phyloP scores from a whole-genome alignment of 257 asterid species.

The Solanum habrochaites region DNA sequence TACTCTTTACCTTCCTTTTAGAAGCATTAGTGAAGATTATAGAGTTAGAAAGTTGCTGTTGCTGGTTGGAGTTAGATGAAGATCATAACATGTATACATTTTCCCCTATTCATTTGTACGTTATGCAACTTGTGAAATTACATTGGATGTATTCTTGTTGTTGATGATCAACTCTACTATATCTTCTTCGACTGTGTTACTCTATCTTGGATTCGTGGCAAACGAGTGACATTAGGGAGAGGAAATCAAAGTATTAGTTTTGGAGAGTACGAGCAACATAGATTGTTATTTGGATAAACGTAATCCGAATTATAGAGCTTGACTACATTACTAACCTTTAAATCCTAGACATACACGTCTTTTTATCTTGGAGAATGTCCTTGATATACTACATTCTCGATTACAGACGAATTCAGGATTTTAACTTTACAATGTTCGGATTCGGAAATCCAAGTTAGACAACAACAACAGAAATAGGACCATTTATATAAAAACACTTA shows the following conservation, averaged over 20 bases:
- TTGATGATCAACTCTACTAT: too few relatives aligned
- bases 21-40: too few relatives aligned
- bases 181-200: background rate
- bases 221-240: background rate
- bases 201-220: background rate
- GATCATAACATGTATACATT: too few relatives aligned
- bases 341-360: background rate
- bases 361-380: background rate
- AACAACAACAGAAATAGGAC: background rate
- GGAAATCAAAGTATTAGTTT: background rate
- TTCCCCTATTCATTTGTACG: background rate
- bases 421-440: too few relatives aligned
- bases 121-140: background rate
- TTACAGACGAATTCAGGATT: too few relatives aligned
- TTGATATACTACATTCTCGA: background rate
- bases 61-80: too few relatives aligned
- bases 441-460: too few relatives aligned
- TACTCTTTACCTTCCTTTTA: too few relatives aligned
- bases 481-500: background rate
- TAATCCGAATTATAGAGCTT: background rate
- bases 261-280: background rate
- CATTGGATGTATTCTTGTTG: background rate
- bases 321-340: background rate
- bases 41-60: too few relatives aligned
- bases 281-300: background rate